phyloP scores from a whole-genome alignment of 441 rosid species.

The Syzygium syzygioides region DNA sequence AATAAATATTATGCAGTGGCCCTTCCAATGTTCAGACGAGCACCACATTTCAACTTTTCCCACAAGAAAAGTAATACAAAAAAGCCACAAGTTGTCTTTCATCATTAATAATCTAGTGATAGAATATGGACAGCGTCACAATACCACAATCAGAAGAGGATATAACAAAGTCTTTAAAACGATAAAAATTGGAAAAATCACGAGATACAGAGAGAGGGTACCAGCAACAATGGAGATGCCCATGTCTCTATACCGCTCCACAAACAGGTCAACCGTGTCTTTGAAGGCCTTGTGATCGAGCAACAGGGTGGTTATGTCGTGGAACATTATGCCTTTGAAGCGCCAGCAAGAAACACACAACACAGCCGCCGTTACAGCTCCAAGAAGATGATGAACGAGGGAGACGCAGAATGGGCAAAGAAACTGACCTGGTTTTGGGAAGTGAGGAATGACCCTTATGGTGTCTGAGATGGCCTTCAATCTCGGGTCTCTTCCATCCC shows the following conservation, averaged over 20 bases:
- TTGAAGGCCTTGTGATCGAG: constrained; percentile 14
- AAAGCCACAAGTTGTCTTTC: neutral
- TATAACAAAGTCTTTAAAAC: neutral
- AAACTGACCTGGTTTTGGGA: constrained; percentile 5
- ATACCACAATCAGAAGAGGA: neutral
- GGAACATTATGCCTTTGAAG: constrained; percentile 11
- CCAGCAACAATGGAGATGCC: constrained; percentile 13
- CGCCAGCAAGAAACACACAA: neutral
- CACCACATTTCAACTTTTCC: neutral
- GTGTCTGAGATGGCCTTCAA: constrained; percentile 11
- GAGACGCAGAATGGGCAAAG: neutral
- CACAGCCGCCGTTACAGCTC: neutral
- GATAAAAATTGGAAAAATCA: neutral
- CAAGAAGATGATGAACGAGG: neutral
- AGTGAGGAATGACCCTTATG: constrained; percentile 12
- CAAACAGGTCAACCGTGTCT: constrained; percentile 8
- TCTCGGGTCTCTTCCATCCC: constrained; percentile 12
- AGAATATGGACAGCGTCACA: neutral
- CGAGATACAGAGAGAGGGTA: neutral
- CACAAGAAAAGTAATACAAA: neutral
- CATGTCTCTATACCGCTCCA: constrained; percentile 11
- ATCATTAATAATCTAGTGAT: neutral
- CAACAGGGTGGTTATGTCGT: constrained; percentile 11
- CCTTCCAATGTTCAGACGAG: neutral
- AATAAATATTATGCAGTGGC: neutral